Evolutionary conservation across 2,329 filamentous ascomycete genomes (phyloP).

Genomic region (Verticillium tricorpus): DNA sequence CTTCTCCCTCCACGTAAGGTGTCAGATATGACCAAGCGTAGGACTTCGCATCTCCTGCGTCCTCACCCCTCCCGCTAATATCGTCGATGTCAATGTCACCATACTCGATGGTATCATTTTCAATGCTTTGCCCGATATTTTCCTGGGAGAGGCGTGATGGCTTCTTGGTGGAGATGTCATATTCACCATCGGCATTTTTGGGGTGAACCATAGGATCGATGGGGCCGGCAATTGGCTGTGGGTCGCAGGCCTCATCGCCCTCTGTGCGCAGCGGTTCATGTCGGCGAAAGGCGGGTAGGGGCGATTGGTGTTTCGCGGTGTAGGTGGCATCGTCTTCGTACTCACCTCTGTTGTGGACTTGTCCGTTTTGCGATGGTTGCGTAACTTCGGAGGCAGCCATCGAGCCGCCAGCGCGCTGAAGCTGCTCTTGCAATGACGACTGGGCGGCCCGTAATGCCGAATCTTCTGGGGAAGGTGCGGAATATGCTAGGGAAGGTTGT

Average conservation of each 20-base stretch:
- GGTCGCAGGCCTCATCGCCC: neutral
- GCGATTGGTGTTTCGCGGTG: neutral
- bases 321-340: neutral
- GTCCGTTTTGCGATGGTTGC: neutral
- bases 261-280: neutral
- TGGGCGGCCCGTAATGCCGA: no score
- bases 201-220: neutral
- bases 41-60: neutral
- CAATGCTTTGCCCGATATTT: neutral
- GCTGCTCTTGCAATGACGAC: neutral
- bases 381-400: no score
- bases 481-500: neutral
- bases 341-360: neutral
- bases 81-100: neutral
- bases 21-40: constrained; percentile 33
- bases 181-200: neutral
- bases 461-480: neutral
- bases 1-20: constrained; percentile 35
- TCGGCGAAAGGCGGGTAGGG: neutral
- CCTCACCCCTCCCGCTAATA: neutral
- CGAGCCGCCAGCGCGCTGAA: neutral
- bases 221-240: neutral
- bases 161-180: neutral
- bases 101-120: neutral
- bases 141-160: neutral